Evolutionary conservation across 495 filamentous ascomycete species (phyloP).

Genomic region (Hypoxylon subgilvum): DNA sequence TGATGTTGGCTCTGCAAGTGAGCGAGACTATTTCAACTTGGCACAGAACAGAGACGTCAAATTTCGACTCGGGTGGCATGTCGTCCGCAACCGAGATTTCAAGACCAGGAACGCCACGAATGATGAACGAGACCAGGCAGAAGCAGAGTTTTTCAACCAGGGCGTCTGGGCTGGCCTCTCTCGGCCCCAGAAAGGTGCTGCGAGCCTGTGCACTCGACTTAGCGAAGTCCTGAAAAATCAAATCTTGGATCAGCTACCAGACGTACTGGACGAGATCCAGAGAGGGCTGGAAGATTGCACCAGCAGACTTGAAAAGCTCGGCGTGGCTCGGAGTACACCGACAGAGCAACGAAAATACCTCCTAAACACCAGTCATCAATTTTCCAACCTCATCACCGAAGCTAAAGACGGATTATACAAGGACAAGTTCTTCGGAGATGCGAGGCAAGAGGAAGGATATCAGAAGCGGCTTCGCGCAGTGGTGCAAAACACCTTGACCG

Average conservation of each 20-base stretch:
- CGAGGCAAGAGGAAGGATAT: slow-evolving; percentile 2
- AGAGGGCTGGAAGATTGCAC: slow-evolving; percentile 31
- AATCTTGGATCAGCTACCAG: slow-evolving; percentile 40
- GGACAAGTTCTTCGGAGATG: slow-evolving; percentile 30
- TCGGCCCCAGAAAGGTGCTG: slow-evolving; percentile 32
- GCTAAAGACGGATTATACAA: slow-evolving; percentile 40
- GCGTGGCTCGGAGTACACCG: slow-evolving; percentile 25
- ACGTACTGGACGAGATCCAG: slow-evolving; percentile 39
- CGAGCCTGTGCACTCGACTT: slow-evolving; percentile 30
- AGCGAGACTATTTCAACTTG: slow-evolving; percentile 59
- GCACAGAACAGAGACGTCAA: slow-evolving; percentile 65
- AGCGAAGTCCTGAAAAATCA: slow-evolving; percentile 41
- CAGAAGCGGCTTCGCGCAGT: slow-evolving; percentile 43
- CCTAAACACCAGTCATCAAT: slow-evolving; percentile 36
- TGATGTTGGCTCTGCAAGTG: slow-evolving; percentile 51
- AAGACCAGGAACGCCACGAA: slow-evolving; percentile 49
- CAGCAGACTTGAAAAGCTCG: slow-evolving; percentile 33
- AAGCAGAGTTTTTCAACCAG: slow-evolving; percentile 50
- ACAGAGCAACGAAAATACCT: slow-evolving; percentile 55
- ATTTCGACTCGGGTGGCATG: slow-evolving; percentile 75
- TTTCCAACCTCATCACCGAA: slow-evolving; percentile 30
- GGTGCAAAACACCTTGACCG: slow-evolving; percentile 39
- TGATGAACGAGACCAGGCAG: slow-evolving; percentile 47
- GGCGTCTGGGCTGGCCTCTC: slow-evolving; percentile 50
- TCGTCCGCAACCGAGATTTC: slow-evolving; percentile 67